A percentile compares a stretch with the other conserved stretches of the same genome.
These are phyloP conservation scores for Candida easanensis DNA, from an alignment of 805 yeast genomes.

Conservation along the genomic window DNA sequence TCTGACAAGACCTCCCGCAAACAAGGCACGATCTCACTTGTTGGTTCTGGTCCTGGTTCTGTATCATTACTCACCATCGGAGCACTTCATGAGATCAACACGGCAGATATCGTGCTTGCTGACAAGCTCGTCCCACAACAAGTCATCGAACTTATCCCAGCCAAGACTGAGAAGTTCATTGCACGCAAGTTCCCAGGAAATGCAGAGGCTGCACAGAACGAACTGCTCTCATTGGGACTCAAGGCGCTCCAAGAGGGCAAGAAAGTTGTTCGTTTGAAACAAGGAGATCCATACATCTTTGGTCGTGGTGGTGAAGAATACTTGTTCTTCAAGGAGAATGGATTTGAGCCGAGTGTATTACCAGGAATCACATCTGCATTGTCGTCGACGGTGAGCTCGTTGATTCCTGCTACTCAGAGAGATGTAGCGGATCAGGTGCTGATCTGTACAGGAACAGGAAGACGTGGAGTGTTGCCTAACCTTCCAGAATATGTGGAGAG, in stretches of 20 bases:
- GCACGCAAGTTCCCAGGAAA: constrained; percentile 96
- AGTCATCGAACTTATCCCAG: constrained; percentile 80
- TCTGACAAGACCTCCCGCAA: constrained; percentile 11
- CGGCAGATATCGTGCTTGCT: constrained; percentile 82
- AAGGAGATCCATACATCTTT: constrained; percentile 95
- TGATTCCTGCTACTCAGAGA: constrained; percentile 89
- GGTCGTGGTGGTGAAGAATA: constrained; percentile 97
- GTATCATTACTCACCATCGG: constrained; percentile 79
- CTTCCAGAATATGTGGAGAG: constrained; percentile 70
- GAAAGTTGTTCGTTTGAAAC: constrained; percentile 85
- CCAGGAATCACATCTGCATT: constrained; percentile 91
- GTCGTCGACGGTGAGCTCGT: constrained; percentile 79
- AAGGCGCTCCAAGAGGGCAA: constrained; percentile 61
- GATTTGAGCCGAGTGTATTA: constrained; percentile 68
- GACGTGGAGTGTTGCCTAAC: constrained; percentile 76
- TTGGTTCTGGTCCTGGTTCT: constrained; percentile 95
- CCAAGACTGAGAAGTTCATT: constrained; percentile 69
- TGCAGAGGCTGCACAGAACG: constrained; percentile 90
- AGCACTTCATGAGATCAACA: constrained; percentile 74
- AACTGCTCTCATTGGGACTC: constrained; percentile 71
- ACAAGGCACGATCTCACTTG: constrained; percentile 68
- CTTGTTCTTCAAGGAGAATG: constrained; percentile 62
- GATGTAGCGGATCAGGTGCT: constrained; percentile 90
- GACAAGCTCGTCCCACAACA: constrained; percentile 91
- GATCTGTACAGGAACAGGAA: constrained; percentile 92